Evolutionary conservation across 75 land plant genomes (phyloP).

Genomic region (Pinus albicaulis): DNA sequence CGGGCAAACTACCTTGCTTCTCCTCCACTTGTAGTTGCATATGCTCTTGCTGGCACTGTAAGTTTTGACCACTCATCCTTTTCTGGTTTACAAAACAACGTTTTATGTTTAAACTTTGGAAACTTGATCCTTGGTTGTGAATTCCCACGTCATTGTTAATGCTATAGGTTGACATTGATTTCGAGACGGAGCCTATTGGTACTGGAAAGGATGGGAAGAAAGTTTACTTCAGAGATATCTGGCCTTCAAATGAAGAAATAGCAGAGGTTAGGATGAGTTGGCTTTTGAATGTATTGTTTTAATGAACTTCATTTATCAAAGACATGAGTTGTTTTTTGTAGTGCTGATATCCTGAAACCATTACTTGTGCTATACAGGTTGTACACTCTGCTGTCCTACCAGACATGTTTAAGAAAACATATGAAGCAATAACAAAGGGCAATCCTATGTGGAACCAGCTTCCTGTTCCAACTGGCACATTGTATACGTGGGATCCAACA

Average conservation of each 20-base stretch:
- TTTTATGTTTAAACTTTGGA: not conserved
- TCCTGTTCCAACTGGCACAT: constrained; percentile 56
- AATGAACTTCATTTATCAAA: not conserved
- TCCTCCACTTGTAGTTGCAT: too few species aligned
- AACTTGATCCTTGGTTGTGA: not conserved
- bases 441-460: constrained; percentile 89
- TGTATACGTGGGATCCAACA: constrained; percentile 84
- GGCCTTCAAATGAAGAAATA: constrained; percentile 88
- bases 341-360: constrained; percentile 2
- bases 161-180: constrained; percentile 85
- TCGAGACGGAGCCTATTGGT: constrained; percentile 85
- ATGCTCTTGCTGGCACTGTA: constrained; percentile 45
- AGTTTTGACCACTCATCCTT: constrained; percentile 11
- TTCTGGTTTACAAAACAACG: not conserved
- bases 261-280: constrained; percentile 44
- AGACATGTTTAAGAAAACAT: constrained; percentile 88
- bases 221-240: constrained; percentile 77
- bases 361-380: constrained; percentile 37
- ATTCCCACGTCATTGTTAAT: not conserved
- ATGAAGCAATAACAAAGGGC: constrained; percentile 86
- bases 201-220: constrained; percentile 73
- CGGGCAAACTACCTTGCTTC: constrained; percentile 65
- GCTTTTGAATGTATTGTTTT: not conserved
- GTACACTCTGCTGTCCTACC: constrained; percentile 83
- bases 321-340: not conserved